phyloP scores from a whole-genome alignment of 75 land plant genomes.

The Sequoia sempervirens region DNA sequence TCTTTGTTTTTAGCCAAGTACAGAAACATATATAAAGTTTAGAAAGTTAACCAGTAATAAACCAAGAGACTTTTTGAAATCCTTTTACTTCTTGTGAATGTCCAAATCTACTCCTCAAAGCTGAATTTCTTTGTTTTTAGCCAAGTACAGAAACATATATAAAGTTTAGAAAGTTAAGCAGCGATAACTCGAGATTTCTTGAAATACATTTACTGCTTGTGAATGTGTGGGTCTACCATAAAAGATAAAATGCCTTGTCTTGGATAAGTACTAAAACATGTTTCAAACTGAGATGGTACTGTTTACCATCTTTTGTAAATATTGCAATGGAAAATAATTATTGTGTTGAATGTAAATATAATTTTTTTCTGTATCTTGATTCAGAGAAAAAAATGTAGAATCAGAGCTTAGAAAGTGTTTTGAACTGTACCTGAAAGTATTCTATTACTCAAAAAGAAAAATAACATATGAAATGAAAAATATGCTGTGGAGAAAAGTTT shows the following conservation, averaged over 20 bases:
- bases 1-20: not conserved
- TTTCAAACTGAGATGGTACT: not conserved
- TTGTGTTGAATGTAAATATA: not conserved
- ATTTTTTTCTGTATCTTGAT: not conserved
- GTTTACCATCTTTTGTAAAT: not conserved
- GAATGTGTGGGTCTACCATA: not conserved
- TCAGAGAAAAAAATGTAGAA: not conserved
- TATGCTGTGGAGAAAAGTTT: not conserved
- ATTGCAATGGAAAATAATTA: not conserved
- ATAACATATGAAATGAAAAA: not conserved
- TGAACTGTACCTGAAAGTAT: not conserved
- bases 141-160: too few relatives aligned
- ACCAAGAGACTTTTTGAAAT: constrained; percentile 17
- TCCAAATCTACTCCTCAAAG: not conserved
- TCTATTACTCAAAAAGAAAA: not conserved
- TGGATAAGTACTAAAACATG: constrained; percentile 3
- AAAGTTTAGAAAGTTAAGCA: not conserved
- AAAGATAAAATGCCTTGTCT: not conserved
- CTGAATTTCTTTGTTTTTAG: too few relatives aligned
- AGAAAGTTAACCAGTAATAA: too few relatives aligned
- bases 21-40: not conserved
- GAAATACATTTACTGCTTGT: not conserved
- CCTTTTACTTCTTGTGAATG: not conserved
- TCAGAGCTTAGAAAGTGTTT: not conserved
- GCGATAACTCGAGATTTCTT: not conserved